Percentiles rank a stretch among this genome's conserved stretches.
These are phyloP conservation scores for Pleurotus pulmonarius DNA, from an alignment of 768 basidiomycete genomes.

Conservation along the genomic window DNA sequence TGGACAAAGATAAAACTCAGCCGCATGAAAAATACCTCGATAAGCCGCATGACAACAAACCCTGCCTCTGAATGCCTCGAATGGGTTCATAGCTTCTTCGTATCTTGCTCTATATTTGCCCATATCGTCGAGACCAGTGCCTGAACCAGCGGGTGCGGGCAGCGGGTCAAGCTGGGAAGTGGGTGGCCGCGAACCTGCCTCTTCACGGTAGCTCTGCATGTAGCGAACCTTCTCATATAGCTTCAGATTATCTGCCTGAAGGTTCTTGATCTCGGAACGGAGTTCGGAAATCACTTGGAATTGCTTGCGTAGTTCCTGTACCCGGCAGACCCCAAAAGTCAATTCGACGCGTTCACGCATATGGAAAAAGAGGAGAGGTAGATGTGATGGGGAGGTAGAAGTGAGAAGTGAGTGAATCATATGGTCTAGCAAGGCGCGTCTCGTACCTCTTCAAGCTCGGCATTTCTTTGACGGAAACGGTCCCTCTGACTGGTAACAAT, in stretches of 20 bases:
- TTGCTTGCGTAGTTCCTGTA: slow-evolving; percentile 89
- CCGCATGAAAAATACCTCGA: not conserved
- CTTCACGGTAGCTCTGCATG: slow-evolving; percentile 94
- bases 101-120: slow-evolving; percentile 89
- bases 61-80: slow-evolving; percentile 93
- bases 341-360: not conserved
- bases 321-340: not conserved
- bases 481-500: slow-evolving; percentile 98
- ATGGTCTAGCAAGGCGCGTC: not conserved
- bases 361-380: slow-evolving; percentile 1
- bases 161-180: slow-evolving; percentile 67
- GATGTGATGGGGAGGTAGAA: slow-evolving; percentile 10
- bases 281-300: slow-evolving; percentile 93
- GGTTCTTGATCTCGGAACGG: slow-evolving; percentile 84
- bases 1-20: slow-evolving; percentile 25
- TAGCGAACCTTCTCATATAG: slow-evolving; percentile 98
- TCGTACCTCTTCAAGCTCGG: slow-evolving; percentile 88
- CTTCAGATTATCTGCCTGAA: slow-evolving; percentile 95
- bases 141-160: slow-evolving; percentile 38
- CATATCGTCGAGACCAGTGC: slow-evolving; percentile 56
- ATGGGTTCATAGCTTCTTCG: slow-evolving; percentile 97
- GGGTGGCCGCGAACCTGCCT: slow-evolving; percentile 50
- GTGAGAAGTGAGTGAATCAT: not conserved
- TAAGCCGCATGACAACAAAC: slow-evolving; percentile 43
- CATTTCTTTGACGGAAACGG: slow-evolving; percentile 95